Base-by-base conservation (phyloP, 1,284 basidiomycete genomes). In the Rhodotorula sp. region DNA sequence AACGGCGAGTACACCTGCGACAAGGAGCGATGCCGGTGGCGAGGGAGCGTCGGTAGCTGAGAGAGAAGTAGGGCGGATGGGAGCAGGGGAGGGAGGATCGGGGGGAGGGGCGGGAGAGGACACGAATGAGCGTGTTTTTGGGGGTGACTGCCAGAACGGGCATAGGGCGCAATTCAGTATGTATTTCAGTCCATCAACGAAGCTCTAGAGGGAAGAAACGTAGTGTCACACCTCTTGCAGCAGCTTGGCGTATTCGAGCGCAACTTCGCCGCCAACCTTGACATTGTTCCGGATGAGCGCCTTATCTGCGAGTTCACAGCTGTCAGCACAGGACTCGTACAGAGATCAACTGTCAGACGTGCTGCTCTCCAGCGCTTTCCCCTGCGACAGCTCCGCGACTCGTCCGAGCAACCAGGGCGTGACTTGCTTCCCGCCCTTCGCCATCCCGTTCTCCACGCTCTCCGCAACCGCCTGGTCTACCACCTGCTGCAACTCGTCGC, bases 231-330 rank as follows among this genome's bases (percentile, higher is more conserved):
- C 69, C 68, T 74, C 72, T 52, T 76, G 63, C 10, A 70, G 79
- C 58, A 94, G 79, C 66, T 84, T 84, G 36, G 89, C 84, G 76
- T 94, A 89, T 77, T 91, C 86, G 17, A 86, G 84, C 2, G 95
- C 94, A 69, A 98, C 91, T 76, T 88, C 84, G 1, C 90, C 81
- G 85, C 94, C 94, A 58, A 94, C 84, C 34, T 85, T 82, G 27
- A 94, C 92, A n/a, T 94, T 94, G 79, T 97, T 98, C 81, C 91
- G 86, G 52, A 99, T 87, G 22, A 99, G 84, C 9, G 90, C 93
- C 70, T 95, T 84, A 81, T 99, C 95, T 86, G 82, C 5, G 4
- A 4, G 44, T 2, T 19, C 11, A 27, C 27, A 44, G 47, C 6
- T 3, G 4, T 6, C 1, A 29, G 9, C 32, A 30, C 9, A 10